Evolutionary conservation across 2,329 filamentous ascomycete genomes (phyloP).

Genomic region (Didymella glomerata): DNA sequence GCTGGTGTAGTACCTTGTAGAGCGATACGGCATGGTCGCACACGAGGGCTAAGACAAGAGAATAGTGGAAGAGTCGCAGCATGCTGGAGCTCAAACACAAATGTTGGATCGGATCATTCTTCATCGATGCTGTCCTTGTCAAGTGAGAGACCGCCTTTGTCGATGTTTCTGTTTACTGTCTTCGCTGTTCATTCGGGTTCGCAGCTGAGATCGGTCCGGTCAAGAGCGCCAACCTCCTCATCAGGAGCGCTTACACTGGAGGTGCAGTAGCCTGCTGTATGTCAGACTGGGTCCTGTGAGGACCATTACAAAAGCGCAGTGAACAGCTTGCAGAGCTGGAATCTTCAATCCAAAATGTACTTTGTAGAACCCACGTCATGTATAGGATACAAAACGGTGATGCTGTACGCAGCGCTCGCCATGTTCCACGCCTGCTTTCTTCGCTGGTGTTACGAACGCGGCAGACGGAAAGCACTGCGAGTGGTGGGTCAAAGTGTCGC

Average conservation of each 20-base stretch:
- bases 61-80: background rate
- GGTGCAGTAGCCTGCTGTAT: no score
- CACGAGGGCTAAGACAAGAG: background rate
- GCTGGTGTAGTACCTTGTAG: background rate
- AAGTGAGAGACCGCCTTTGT: no score
- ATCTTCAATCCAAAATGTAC: no score
- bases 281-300: background rate
- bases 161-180: no score
- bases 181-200: background rate
- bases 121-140: no score
- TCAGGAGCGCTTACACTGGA: background rate
- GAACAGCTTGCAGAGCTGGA: no score
- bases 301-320: background rate
- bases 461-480: background rate
- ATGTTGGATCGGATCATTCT: no score
- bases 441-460: background rate
- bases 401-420: background rate
- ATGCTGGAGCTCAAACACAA: no score
- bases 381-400: background rate
- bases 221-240: background rate
- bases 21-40: background rate
- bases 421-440: background rate
- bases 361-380: background rate
- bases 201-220: background rate
- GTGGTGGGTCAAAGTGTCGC: background rate